Base-by-base conservation (phyloP, 2,329 filamentous ascomycete genomes). In the Dactylellina drechsleri region DNA sequence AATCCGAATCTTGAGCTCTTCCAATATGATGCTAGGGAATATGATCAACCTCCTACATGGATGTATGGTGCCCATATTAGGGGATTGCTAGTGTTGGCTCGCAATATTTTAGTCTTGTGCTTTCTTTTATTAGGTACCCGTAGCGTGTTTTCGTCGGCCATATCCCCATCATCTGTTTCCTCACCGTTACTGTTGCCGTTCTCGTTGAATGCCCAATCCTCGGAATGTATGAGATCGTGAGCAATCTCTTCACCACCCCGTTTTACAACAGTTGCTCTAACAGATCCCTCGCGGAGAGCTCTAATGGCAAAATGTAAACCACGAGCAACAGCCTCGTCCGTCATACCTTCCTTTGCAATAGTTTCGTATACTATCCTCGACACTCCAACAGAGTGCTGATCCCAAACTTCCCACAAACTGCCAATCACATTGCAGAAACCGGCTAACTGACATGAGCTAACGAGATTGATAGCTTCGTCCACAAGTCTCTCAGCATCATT, bases 331-430 rank as follows among this genome's bases (percentile, higher is more conserved):
- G 41, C 58, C 23, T 16, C 28, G 16, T 61, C 58, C 16, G 13
- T 61, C 58, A 61, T 61, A 6, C 58, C 58, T 20, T 31, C 18
- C 4, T 49, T 10, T 20, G 15, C 7, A 15, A 68, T 23, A 2
- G 54, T 68, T 41, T 79, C 75, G 60, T 82, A 83, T 0, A 79
- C 40, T 2, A 77, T 49, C 43, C 52, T 79, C 0, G 82, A 80
- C 23, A 82, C 71, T 2, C 82, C 78, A 0, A 82, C 78, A 59
- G 80, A 82, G 2, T 65, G 4, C n/a, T 31, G 12, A 45, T 45
- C 41, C 41, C 12, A 45, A 15, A 45, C 41, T 16, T 45, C 41
- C 41, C 41, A 45, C 12, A 45, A 10, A 4, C 12, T 45, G 4
- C 41, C 41, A 10, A 45, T 45, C 12, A 45, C 41, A 45, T 45